Percentiles rank a stretch among this genome's conserved stretches.
These are phyloP conservation scores for Mortierella sp. DNA, from an alignment of 371 early-diverging fungal genomes.

Conservation along the genomic window DNA sequence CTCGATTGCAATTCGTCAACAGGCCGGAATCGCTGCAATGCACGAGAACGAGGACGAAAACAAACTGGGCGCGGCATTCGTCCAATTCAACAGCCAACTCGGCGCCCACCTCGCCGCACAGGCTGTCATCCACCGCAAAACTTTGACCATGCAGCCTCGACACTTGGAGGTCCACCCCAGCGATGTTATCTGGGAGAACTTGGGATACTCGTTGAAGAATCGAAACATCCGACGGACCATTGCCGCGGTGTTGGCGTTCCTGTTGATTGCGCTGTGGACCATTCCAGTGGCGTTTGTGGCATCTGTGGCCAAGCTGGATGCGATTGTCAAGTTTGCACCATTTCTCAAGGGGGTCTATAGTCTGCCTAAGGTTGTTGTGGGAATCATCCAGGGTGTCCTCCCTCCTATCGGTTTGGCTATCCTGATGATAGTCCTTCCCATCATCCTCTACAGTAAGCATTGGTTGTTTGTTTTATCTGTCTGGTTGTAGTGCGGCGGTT, in stretches of 20 bases:
- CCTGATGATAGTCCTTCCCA: conserved; percentile 79
- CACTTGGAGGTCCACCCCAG: conserved; percentile 76
- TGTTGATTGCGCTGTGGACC: conserved; percentile 80
- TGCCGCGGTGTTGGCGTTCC: conserved; percentile 61
- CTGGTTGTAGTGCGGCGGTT: too few relatives aligned
- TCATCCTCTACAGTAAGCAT: conserved; percentile 69
- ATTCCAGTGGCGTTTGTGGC: conserved; percentile 78
- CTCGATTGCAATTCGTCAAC: conserved; percentile 38
- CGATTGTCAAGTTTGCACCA: conserved; percentile 65
- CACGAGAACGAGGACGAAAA: conserved; percentile 17
- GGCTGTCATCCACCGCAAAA: conserved; percentile 71
- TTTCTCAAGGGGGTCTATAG: conserved; percentile 62
- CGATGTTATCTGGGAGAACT: conserved; percentile 89
- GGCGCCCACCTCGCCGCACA: conserved; percentile 88
- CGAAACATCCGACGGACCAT: conserved; percentile 68
- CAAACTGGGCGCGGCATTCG: conserved; percentile 73
- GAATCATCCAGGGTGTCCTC: conserved; percentile 84
- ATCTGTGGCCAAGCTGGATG: conserved; percentile 72
- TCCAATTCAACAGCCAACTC: conserved; percentile 83
- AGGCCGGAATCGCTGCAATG: conserved; percentile 34
- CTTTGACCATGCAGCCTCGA: conserved; percentile 77
- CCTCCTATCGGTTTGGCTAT: conserved; percentile 81
- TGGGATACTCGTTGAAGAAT: conserved; percentile 31
- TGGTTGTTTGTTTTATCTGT: too few relatives aligned
- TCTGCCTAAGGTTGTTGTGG: conserved; percentile 61